phyloP scores from a whole-genome alignment of 2,329 filamentous ascomycete genomes.

The Sporothrix curviconia region DNA sequence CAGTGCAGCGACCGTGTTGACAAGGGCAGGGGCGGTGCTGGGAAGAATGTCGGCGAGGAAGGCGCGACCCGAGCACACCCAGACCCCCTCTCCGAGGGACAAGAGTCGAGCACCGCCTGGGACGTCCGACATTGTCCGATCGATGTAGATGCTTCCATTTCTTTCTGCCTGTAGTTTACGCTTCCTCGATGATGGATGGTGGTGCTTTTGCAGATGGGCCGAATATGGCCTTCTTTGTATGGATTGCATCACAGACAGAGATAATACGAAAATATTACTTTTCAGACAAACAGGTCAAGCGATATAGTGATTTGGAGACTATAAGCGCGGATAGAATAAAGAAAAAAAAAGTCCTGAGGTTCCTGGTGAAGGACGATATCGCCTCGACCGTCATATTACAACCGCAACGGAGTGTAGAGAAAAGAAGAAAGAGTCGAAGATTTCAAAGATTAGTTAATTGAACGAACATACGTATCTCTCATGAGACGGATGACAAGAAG shows the following conservation, averaged over 20 bases:
- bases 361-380: no score
- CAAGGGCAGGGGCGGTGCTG: no score
- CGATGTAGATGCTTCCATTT: neutral
- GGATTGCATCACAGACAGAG: neutral
- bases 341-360: no score
- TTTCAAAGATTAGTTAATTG: no score
- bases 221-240: no score
- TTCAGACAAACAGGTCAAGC: neutral
- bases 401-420: neutral
- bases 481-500: no score
- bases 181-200: neutral
- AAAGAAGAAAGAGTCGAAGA: neutral
- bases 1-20: no score
- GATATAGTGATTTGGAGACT: neutral
- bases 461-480: no score
- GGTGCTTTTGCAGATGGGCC: no score
- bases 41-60: no score
- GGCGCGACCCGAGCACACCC: no score
- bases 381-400: neutral
- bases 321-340: neutral
- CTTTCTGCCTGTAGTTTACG: neutral
- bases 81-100: neutral
- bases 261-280: neutral
- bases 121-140: neutral
- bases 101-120: neutral